Conservation (phyloP, 2,329 filamentous ascomycete genomes). For the Pseudogymnoascus sp. region DNA sequence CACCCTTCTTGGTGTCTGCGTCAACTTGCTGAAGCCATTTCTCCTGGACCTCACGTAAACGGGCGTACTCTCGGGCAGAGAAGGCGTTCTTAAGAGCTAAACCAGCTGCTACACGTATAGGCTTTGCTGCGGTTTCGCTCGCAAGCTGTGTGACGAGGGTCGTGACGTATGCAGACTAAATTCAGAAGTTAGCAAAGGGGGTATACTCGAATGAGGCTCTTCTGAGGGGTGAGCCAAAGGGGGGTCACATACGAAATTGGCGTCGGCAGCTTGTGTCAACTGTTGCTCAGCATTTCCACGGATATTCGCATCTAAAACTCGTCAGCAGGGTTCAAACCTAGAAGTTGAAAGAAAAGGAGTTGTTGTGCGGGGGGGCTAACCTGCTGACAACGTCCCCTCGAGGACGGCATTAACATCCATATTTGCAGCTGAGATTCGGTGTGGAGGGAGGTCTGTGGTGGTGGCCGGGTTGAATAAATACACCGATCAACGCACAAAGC, state of each 20-base stretch:
- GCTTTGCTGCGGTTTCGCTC: slow-evolving; percentile 73
- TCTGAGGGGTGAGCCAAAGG: slow-evolving; percentile 26
- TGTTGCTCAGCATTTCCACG: slow-evolving; percentile 91
- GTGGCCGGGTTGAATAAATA: slow-evolving; percentile 7
- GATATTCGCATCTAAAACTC: slow-evolving; percentile 67
- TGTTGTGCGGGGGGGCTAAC: slow-evolving; percentile 44
- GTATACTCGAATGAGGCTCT: slow-evolving; percentile 13
- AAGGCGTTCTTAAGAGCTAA: slow-evolving; percentile 98
- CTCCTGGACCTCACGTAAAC: slow-evolving; percentile 81
- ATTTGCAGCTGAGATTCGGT: slow-evolving; percentile 34
- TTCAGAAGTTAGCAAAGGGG: slow-evolving; percentile 16
- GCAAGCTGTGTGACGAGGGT: slow-evolving; percentile 90
- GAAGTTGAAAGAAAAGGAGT: slow-evolving; percentile 11
- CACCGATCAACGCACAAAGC: slow-evolving; percentile 9
- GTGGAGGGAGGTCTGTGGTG: slow-evolving; percentile 1
- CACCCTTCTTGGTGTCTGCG: slow-evolving; percentile 70
- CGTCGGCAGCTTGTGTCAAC: slow-evolving; percentile 83
- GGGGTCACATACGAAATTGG: slow-evolving; percentile 72
- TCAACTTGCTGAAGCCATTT: slow-evolving; percentile 87
- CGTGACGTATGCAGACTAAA: slow-evolving; percentile 80
- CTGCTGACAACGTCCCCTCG: slow-evolving; percentile 89
- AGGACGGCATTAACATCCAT: slow-evolving; percentile 99
- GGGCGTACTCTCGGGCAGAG: slow-evolving; percentile 79
- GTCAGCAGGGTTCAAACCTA: slow-evolving; percentile 27
- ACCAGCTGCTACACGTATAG: slow-evolving; percentile 89